Conservation (phyloP, 371 early-diverging fungal genomes). For the Lichtheimia ornata region DNA sequence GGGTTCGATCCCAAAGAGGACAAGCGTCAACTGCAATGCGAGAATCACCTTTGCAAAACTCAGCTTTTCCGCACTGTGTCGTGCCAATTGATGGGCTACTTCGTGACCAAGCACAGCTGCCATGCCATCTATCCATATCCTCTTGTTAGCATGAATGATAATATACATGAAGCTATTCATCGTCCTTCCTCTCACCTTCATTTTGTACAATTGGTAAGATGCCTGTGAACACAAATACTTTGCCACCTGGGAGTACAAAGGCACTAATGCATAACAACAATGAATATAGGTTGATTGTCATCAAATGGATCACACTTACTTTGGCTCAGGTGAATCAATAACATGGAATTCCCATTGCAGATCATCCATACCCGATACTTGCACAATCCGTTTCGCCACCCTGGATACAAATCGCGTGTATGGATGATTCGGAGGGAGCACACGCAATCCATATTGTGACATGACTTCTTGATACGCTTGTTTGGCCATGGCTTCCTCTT, state of each 20-base stretch:
- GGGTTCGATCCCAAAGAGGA: slow-evolving; percentile 49
- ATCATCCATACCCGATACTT: slow-evolving; percentile 65
- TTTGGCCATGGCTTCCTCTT: slow-evolving; percentile 67
- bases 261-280: slow-evolving; percentile 51
- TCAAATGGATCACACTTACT: too few species aligned
- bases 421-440: slow-evolving; percentile 66
- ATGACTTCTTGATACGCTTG: slow-evolving; percentile 74
- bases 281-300: too few species aligned
- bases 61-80: slow-evolving; percentile 83
- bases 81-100: slow-evolving; percentile 82
- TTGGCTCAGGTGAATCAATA: slow-evolving; percentile 75
- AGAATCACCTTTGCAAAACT: slow-evolving; percentile 70
- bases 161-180: not conserved
- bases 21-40: slow-evolving; percentile 47
- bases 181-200: slow-evolving; percentile 51
- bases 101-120: slow-evolving; percentile 94
- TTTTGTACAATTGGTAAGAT: slow-evolving; percentile 79
- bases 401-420: slow-evolving; percentile 58
- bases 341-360: slow-evolving; percentile 83
- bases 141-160: not conserved
- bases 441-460: slow-evolving; percentile 53
- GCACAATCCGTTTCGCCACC: slow-evolving; percentile 71
- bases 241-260: slow-evolving; percentile 92
- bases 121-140: slow-evolving; percentile 67
- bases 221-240: slow-evolving; percentile 90